Percentiles rank a stretch among this genome's conserved stretches.
These are phyloP conservation scores for Ophiostoma angusticollis DNA, from an alignment of 2,329 filamentous ascomycete genomes.

Conservation along the genomic window DNA sequence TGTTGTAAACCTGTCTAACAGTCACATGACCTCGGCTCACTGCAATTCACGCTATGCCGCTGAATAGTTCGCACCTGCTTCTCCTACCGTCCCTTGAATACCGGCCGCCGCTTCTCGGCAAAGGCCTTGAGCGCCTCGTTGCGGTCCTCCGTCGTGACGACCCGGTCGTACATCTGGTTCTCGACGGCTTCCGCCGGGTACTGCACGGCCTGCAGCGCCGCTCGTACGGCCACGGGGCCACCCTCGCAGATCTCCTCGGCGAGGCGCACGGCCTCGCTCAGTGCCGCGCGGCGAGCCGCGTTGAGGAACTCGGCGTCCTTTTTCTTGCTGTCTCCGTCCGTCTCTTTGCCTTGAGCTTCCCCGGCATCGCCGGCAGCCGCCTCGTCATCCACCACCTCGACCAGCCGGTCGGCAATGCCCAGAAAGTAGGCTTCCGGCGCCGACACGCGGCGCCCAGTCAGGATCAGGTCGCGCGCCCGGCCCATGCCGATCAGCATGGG, in stretches of 20 bases:
- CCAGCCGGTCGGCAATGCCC: slow-evolving; percentile 78
- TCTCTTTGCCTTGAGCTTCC: no score
- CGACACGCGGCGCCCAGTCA: slow-evolving; percentile 76
- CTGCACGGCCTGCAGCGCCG: slow-evolving; percentile 66
- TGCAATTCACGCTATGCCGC: no score
- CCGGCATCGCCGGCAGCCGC: no score
- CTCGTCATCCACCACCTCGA: slow-evolving; percentile 46
- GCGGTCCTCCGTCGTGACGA: slow-evolving; percentile 74
- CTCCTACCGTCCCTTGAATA: slow-evolving; percentile 40
- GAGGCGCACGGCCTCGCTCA: slow-evolving; percentile 64
- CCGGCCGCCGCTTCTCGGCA: slow-evolving; percentile 46
- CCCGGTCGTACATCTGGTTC: slow-evolving; percentile 72
- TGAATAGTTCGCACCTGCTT: no score
- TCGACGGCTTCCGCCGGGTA: slow-evolving; percentile 65
- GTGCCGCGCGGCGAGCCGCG: slow-evolving; percentile 51
- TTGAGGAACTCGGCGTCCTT: slow-evolving; percentile 32
- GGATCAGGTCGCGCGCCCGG: slow-evolving; percentile 77
- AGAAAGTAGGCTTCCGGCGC: slow-evolving; percentile 83
- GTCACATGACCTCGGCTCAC: no score
- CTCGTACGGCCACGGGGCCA: slow-evolving; percentile 69
- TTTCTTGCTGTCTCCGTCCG: slow-evolving; percentile 25
- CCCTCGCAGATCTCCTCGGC: slow-evolving; percentile 72
- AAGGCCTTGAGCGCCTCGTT: slow-evolving; percentile 84
- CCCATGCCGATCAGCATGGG: slow-evolving; percentile 66
- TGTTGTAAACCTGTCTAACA: no score